Evolutionary conservation across 768 basidiomycete genomes (phyloP), one percentile per base, ranked within the genome.

Genomic region (Grammothele lineata): DNA sequence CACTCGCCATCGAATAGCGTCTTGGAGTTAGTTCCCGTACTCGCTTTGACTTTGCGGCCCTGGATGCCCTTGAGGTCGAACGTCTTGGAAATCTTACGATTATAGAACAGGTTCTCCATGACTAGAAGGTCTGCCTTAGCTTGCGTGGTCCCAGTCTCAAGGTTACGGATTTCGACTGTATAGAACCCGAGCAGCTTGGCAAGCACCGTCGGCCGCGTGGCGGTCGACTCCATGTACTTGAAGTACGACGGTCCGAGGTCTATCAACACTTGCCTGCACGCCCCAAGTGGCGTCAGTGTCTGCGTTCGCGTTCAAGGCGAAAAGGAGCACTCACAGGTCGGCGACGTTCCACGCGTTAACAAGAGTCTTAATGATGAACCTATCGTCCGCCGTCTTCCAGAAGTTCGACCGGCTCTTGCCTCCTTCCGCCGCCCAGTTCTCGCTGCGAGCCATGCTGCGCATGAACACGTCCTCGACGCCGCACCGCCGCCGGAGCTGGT

Each of bases 331-430:
- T 68, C 57, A 89, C 87, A 88, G 63, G 68, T 91, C 89, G 5
- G 84, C 83, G 33, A 89, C 87, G 63, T 88, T 88, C 88, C 88
- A 91, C 12, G 87, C 85, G 64, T 85, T 84, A 14, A 92, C 83
- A 49, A 91, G 65, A 17, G 87, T 87, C 76, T 91, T 91, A 70
- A 91, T 84, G 55, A 92, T 82, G 59, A 85, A 88, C 49, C 79
- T 70, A 54, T 85, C 78, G 62, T 92, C 89, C 22, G 66, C 62
- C 37, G 85, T 89, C 73, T 85, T 87, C 85, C 87, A 87, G 59
- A 91, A 92, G 53, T 83, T 81, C 2, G 80, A 80, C 58, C 74
- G 77, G 63, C 85, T 87, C 75, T 91, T 92, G 5, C 89, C 89
- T 0, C 89, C 84, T 46, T 81, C 80, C 0, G 87, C 87, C 11